phyloP scores from a whole-genome alignment of 2,329 filamentous ascomycete genomes.

The Ploettnerulaceae sp. region DNA sequence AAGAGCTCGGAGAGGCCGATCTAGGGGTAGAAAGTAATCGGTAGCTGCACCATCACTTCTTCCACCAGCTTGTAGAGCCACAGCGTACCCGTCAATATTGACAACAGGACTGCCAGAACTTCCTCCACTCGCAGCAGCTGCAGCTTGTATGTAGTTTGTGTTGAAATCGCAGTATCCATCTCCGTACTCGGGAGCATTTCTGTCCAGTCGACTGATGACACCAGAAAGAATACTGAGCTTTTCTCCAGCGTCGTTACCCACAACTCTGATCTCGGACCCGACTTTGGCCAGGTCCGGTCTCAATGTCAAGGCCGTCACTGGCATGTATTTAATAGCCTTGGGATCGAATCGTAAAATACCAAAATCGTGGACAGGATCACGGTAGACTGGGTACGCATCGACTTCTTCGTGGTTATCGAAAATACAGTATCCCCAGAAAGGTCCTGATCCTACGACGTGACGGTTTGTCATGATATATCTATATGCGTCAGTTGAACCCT shows the following conservation, averaged over 20 bases:
- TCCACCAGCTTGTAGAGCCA: slow-evolving; percentile 91
- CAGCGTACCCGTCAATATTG: slow-evolving; percentile 86
- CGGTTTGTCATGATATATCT: slow-evolving; percentile 80
- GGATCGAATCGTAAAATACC: slow-evolving; percentile 96
- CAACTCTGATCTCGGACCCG: slow-evolving; percentile 90
- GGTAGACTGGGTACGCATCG: slow-evolving; percentile 93
- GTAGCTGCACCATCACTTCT: slow-evolving; percentile 92
- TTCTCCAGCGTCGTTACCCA: slow-evolving; percentile 97
- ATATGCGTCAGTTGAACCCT: slow-evolving; percentile 26
- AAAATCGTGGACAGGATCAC: slow-evolving; percentile 97
- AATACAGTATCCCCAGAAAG: slow-evolving; percentile 96
- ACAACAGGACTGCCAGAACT: slow-evolving; percentile 98
- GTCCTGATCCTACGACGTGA: slow-evolving; percentile 91
- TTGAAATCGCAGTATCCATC: slow-evolving; percentile 99
- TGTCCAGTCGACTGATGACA: slow-evolving; percentile 91
- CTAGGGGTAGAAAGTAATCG: slow-evolving; percentile 93
- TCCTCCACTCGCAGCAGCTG: slow-evolving; percentile 91
- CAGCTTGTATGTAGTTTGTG: slow-evolving; percentile 93
- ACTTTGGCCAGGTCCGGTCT: slow-evolving; percentile 85
- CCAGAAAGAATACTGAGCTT: slow-evolving; percentile 97
- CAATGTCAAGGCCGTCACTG: slow-evolving; percentile 71
- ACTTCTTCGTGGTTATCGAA: slow-evolving; percentile 99
- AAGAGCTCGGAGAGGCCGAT: slow-evolving; percentile 82
- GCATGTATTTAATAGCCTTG: slow-evolving; percentile 95
- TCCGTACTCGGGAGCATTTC: slow-evolving; percentile 95